Percentiles rank a stretch among this genome's conserved stretches.
Conservation (phyloP, 768 basidiomycete species). For the Suillus alpinus region DNA sequence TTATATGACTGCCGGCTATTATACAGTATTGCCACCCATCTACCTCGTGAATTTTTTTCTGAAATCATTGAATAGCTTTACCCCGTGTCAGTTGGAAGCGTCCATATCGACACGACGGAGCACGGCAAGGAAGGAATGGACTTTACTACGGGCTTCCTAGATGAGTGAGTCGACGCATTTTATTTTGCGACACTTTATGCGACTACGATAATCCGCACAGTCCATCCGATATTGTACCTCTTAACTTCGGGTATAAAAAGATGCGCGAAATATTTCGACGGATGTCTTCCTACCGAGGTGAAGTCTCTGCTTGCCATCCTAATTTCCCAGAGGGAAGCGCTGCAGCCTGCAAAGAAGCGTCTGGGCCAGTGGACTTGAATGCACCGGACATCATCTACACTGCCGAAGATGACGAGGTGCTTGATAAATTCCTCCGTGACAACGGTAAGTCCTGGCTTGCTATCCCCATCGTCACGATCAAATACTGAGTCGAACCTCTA, state of each 20-base stretch:
- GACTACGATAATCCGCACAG: too few relatives aligned
- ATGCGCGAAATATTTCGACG: too few relatives aligned
- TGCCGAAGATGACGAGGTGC: slow-evolving; percentile 32
- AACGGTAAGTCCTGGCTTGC: slow-evolving; percentile 11
- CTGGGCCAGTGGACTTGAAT: slow-evolving; percentile 21
- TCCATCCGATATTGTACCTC: too few relatives aligned
- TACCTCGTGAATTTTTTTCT: neutral
- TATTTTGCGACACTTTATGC: neutral
- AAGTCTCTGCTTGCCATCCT: too few relatives aligned
- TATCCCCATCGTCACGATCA: neutral
- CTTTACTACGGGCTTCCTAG: slow-evolving; percentile 48
- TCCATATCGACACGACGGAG: slow-evolving; percentile 43
- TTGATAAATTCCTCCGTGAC: slow-evolving; percentile 25
- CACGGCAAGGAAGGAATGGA: slow-evolving; percentile 38
- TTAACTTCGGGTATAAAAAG: too few relatives aligned
- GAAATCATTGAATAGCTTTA: slow-evolving; percentile 27
- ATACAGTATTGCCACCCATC: slow-evolving; percentile 22
- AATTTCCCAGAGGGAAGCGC: slow-evolving; percentile 23
- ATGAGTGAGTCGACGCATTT: slow-evolving; percentile 32
- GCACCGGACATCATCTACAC: slow-evolving; percentile 31
- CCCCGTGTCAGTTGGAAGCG: slow-evolving; percentile 43
- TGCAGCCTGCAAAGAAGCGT: slow-evolving; percentile 22
- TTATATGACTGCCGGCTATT: too few relatives aligned
- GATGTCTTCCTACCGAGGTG: too few relatives aligned
- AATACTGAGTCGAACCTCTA: slow-evolving; percentile 6